Base-by-base conservation (phyloP, 2,329 filamentous ascomycete species). In the Hypoxylon sp. region DNA sequence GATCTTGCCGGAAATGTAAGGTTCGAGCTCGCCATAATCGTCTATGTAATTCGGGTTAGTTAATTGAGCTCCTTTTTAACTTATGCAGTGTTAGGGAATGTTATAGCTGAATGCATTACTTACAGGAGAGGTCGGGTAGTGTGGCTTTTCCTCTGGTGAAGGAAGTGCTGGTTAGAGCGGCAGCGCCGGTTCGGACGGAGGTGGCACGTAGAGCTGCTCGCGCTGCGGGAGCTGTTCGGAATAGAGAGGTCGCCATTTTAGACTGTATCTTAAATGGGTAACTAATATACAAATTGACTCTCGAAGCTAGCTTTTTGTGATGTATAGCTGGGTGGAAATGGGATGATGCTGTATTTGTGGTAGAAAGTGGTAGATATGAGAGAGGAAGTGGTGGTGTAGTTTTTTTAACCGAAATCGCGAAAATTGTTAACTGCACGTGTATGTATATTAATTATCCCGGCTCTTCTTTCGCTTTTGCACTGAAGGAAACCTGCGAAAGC, bases 21-120 rank as follows among this genome's bases (percentile, higher is more conserved):
- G 84, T 78, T 99, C 94, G 66, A 99, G 91, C 42, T 92, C 94
- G 70, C 88, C 90, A 74, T 97, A 99, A 81, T 97, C 94, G 72
- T 97, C 93, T 96, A 62, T 17, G 13, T n/a, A 13, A 13, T 6
- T 5, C 2, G 3, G 19, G 31, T 53, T 11, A 35, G 38, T 23
- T 20, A 32, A 49, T 44, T 29, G 34, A 37, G 5, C 9, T 16
- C n/a, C 13, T n/a, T 48, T 2, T 7, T 19, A 5, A 12, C 3
- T 16, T 5, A 4, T 21, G 26, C 17, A 30, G 9, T 26, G n/a
- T 8, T 26, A 34, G 26, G 23, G n/a, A 21, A 16, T 9, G 11
- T 35, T 26, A 23, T 27, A 21, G 7, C 6, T n/a, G 13, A 26
- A 9, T 25, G 5, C n/a, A 25, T 17, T 4, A 70, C 82, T 58